phyloP scores from a whole-genome alignment of 2,329 filamentous ascomycete genomes.

The Penicillium sp. region DNA sequence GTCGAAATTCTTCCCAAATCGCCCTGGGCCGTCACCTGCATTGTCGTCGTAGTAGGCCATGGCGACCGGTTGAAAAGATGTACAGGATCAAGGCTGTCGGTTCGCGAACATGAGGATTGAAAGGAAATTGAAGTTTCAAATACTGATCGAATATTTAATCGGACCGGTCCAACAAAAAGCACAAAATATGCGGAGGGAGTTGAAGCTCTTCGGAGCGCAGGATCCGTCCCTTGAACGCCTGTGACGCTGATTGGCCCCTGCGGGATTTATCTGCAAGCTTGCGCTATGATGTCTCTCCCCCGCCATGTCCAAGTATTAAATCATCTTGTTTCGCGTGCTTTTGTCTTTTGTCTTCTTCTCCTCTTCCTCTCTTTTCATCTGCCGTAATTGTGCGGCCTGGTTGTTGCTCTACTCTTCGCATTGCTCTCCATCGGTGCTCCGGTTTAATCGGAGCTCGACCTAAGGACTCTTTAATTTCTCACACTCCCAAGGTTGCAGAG shows the following conservation, averaged over 20 bases:
- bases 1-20: constrained; percentile 35
- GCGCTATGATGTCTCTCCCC: constrained; percentile 12
- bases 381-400: not conserved
- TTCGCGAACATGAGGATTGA: not conserved
- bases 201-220: constrained; percentile 14
- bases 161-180: not conserved
- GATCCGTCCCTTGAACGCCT: constrained; percentile 10
- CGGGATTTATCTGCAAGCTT: constrained; percentile 11
- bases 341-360: not conserved
- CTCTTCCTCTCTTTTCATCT: not conserved
- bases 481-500: not conserved
- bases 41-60: constrained; percentile 45
- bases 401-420: not conserved
- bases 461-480: not conserved
- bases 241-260: constrained; percentile 19
- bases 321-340: not conserved
- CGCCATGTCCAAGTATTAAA: constrained; percentile 7
- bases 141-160: not conserved
- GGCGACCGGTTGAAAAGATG: constrained; percentile 3
- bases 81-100: constrained; percentile 7
- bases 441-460: constrained; percentile 3
- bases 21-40: constrained; percentile 36
- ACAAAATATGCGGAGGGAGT: constrained; percentile 13
- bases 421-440: not conserved
- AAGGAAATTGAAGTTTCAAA: not conserved